Base-by-base conservation (phyloP, 257 asterid genomes). In the Scutellaria barbata region DNA sequence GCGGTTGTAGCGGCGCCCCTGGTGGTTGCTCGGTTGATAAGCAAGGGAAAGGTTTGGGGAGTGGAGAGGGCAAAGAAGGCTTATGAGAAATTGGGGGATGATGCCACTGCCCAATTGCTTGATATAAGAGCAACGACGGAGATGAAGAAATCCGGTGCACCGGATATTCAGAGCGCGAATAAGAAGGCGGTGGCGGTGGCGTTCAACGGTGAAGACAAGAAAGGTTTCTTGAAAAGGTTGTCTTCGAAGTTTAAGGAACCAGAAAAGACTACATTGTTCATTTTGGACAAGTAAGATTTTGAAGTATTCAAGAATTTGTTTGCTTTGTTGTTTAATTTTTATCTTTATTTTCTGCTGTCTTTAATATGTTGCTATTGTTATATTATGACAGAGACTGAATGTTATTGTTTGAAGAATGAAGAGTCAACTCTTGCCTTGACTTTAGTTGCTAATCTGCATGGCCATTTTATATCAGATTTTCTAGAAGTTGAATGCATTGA, bases 211-310 rank as follows among this genome's bases (percentile, higher is more conserved):
- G 96, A 88, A 59, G 95, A 94, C 40, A 94, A 94, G 70, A 71
- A 69, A 6, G 96, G 93, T 30, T 91, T 94, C 83, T 78, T 94
- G 84, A 85, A 81, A 52, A 94, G 82, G 80, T 55, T 94, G 74
- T 51, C 85, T 69, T 78, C 78, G 85, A 91, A 82, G 82, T 84
- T 91, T 55, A 94, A 89, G 82, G 92, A 94, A 66, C 96, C 99
- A 0, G 89, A 86, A 47, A 89, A 69, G 63, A 90, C 99, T 71
- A 89, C 97, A 69, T 83, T 94, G 81, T 85, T 91, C 82, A 77
- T 91, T 68, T 79, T 94, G 68, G 99, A 94, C 90, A 91, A 91
- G 99, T 94, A 87, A 86, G 88, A 76, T 74, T 79, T 55, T 72
- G 20, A 56, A 13, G 50, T 66, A 16, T 62, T 6, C 41, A 48